Evolutionary conservation across 192 early-diverging fungal species (phyloP), one percentile per base, ranked within the genome.

Genomic region (Coemansia sp.): DNA sequence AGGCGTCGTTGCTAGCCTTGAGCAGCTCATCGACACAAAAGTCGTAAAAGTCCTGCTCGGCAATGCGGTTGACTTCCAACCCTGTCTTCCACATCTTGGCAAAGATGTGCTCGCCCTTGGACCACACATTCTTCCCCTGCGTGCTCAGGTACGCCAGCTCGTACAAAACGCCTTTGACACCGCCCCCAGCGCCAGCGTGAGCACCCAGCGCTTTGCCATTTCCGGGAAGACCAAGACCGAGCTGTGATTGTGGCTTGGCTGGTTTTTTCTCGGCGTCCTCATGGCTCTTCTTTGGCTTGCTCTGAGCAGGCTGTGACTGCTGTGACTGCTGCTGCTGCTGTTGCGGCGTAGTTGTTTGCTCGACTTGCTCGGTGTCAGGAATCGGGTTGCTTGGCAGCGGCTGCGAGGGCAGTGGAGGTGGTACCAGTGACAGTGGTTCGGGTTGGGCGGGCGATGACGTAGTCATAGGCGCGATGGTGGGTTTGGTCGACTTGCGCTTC

Each of bases 1-100:
- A 79, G 7, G 81, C 81, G 5, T 84, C 81, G 55, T 39, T 71
- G 69, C 81, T 84, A 38, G 73, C 73, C 68, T 84, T 84, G 69
- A 84, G 74, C 52, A 84, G 73, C 71, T 84, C 81, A 61, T 84
- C 81, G 12, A 84, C 81, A 47, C 81, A 84, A 69, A 74, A 84
- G 74, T 84, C 81, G 63, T 79, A 84, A 70, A 84, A 84, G 64
- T 84, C 81, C 63, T 84, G 81, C 71, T 84, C 81, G 18, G 81
- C 81, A 55, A 84, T 79, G 1, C 81, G 81, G 50, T 73, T 84
- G 64, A 84, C 75, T 40, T 84, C 81, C 61, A 84, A 66, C 33
- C 81, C 81, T 0, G 74, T 65, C 68, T 73, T 76, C 34, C 61
- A 50, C 81, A 84, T 79, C 43, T 78, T 74, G 34, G 64, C 66